phyloP scores from a whole-genome alignment of 352 stramenopile species.

The Thalassiosira livingstoniorum region DNA sequence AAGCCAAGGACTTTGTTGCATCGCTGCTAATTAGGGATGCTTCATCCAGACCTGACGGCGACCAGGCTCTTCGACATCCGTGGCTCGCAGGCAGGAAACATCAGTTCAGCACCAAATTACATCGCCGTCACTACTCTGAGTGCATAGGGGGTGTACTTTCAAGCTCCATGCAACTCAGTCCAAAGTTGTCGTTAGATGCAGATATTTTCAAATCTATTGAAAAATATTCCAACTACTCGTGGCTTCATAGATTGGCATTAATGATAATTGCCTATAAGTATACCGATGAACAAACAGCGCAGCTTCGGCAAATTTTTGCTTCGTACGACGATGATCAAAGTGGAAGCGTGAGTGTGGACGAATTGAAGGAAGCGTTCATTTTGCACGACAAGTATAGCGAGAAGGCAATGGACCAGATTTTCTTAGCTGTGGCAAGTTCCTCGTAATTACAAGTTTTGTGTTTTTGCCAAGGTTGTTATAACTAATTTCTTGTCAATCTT shows the following conservation, averaged over 20 bases:
- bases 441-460: not conserved
- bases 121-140: slow-evolving; percentile 32
- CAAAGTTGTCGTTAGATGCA: slow-evolving; percentile 17
- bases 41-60: slow-evolving; percentile 87
- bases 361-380: slow-evolving; percentile 55
- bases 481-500: slow-evolving; percentile 34
- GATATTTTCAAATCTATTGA: slow-evolving; percentile 46
- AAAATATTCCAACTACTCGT: slow-evolving; percentile 39
- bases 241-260: slow-evolving; percentile 63
- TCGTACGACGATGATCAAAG: slow-evolving; percentile 65
- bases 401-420: slow-evolving; percentile 61
- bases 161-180: not conserved
- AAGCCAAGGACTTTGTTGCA: slow-evolving; percentile 93
- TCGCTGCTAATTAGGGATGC: slow-evolving; percentile 92
- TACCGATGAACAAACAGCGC: slow-evolving; percentile 55
- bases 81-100: slow-evolving; percentile 10
- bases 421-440: slow-evolving; percentile 42
- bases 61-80: slow-evolving; percentile 63
- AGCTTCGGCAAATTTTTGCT: slow-evolving; percentile 62
- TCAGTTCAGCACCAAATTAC: not conserved
- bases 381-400: slow-evolving; percentile 52
- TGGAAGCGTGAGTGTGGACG: slow-evolving; percentile 59
- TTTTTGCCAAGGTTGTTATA: not conserved
- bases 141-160: not conserved
- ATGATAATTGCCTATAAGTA: slow-evolving; percentile 74